Percentiles rank a stretch among this genome's conserved stretches.
Evolutionary conservation across 139 green algal genomes (phyloP).

Genomic region (Picochlorum sp.): DNA sequence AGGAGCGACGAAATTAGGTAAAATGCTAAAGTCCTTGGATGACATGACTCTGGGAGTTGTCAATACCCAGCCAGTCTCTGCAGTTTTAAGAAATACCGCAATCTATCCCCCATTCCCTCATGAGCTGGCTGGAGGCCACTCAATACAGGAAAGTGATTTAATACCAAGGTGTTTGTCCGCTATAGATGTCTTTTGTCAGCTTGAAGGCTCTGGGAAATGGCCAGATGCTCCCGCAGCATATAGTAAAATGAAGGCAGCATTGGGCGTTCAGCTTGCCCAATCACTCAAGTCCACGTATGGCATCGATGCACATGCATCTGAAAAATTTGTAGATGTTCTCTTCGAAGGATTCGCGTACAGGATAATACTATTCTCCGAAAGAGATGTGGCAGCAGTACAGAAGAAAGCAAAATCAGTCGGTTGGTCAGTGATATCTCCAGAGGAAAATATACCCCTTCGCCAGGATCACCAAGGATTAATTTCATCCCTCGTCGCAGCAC

Average conservation of each 20-base stretch:
- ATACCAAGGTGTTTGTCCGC: conserved; percentile 52
- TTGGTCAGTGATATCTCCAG: neutral
- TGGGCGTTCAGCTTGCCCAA: conserved; percentile 61
- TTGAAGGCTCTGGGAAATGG: conserved; percentile 70
- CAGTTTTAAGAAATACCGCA: conserved; percentile 41
- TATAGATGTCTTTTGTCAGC: conserved; percentile 59
- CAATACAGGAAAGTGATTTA: neutral
- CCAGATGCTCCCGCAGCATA: conserved; percentile 50
- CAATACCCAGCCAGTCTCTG: conserved; percentile 49
- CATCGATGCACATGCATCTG: conserved; percentile 29
- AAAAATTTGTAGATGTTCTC: conserved; percentile 61
- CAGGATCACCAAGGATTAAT: conserved; percentile 60
- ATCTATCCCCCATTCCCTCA: conserved; percentile 59
- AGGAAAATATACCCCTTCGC: conserved; percentile 26
- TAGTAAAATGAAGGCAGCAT: conserved; percentile 58
- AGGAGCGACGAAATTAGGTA: conserved; percentile 50
- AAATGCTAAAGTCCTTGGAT: conserved; percentile 56
- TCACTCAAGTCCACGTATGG: conserved; percentile 40
- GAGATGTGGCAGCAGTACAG: conserved; percentile 32
- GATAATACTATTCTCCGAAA: conserved; percentile 49
- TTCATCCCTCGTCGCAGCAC: conserved; percentile 21
- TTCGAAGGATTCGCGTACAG: conserved; percentile 69
- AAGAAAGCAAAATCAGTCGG: conserved; percentile 12
- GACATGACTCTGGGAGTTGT: conserved; percentile 44
- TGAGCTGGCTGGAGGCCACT: conserved; percentile 35